Evolutionary conservation across 2,329 filamentous ascomycete genomes (phyloP).

Genomic region (Fusarium anguioides): DNA sequence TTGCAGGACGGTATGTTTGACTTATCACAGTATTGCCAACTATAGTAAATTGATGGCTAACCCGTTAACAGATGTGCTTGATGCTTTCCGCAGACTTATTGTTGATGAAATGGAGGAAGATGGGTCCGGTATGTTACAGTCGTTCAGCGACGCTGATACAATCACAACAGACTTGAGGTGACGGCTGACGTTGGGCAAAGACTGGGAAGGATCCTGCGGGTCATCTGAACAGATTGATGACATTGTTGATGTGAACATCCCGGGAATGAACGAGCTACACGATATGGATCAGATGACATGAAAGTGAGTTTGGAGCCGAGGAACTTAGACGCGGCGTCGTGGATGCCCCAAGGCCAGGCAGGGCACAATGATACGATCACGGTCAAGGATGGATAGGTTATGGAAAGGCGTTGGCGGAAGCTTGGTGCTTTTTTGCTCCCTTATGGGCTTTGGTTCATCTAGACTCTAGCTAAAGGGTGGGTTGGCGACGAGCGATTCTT

Average conservation of each 20-base stretch:
- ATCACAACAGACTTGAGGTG: slow-evolving; percentile 42
- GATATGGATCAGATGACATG: slow-evolving; percentile 47
- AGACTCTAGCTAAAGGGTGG: slow-evolving; percentile 20
- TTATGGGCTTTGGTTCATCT: slow-evolving; percentile 18
- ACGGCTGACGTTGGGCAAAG: slow-evolving; percentile 50
- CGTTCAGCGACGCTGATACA: slow-evolving; percentile 43
- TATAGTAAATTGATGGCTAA: slow-evolving; percentile 29
- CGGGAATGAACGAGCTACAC: slow-evolving; percentile 55
- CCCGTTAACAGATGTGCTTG: slow-evolving; percentile 52
- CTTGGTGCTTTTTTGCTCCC: slow-evolving; percentile 7
- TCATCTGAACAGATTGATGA: slow-evolving; percentile 67
- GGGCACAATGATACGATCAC: slow-evolving; percentile 1
- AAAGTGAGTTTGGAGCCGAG: background rate
- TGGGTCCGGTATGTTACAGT: slow-evolving; percentile 64
- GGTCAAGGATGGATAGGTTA: background rate
- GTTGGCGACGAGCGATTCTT: slow-evolving; percentile 2
- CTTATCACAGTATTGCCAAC: background rate
- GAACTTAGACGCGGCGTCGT: background rate
- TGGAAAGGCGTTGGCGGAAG: slow-evolving; percentile 5
- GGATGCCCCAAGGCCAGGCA: background rate
- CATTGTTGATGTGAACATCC: slow-evolving; percentile 59
- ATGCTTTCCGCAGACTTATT: slow-evolving; percentile 64
- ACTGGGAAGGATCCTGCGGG: slow-evolving; percentile 66
- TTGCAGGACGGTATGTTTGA: slow-evolving; percentile 45
- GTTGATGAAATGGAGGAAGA: slow-evolving; percentile 70